phyloP scores from a whole-genome alignment of 2,329 filamentous ascomycete species.

The Fusarium caatingaense region DNA sequence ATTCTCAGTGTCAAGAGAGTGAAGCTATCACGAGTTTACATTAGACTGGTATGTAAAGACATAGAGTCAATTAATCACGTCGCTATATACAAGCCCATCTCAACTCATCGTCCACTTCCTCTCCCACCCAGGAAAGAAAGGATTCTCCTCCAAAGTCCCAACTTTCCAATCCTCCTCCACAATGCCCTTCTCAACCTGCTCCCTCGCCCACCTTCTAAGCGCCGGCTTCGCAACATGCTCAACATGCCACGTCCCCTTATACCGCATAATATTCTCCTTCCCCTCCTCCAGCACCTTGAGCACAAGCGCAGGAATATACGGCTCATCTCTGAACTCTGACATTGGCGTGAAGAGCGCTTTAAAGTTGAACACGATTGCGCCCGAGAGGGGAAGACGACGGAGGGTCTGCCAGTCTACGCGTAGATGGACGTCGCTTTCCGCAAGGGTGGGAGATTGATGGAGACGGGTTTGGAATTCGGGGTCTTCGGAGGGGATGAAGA shows the following conservation, averaged over 20 bases:
- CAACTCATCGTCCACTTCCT: slow-evolving; percentile 40
- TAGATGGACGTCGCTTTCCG: slow-evolving; percentile 70
- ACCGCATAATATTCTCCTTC: slow-evolving; percentile 77
- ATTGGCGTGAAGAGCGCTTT: slow-evolving; percentile 86
- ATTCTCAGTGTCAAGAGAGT: too few species aligned
- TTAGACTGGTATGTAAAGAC: too few species aligned
- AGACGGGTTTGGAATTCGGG: slow-evolving; percentile 69
- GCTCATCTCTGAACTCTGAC: slow-evolving; percentile 75
- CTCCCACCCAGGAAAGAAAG: slow-evolving; percentile 80
- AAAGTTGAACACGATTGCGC: slow-evolving; percentile 85
- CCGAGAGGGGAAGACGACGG: slow-evolving; percentile 80
- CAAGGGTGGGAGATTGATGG: neutral
- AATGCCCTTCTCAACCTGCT: slow-evolving; percentile 73
- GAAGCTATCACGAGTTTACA: too few species aligned
- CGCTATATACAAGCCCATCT: neutral
- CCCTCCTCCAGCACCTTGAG: slow-evolving; percentile 70
- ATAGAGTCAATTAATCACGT: neutral
- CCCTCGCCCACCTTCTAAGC: slow-evolving; percentile 70
- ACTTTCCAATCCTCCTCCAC: slow-evolving; percentile 73
- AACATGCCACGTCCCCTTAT: slow-evolving; percentile 85
- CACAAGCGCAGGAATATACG: slow-evolving; percentile 76
- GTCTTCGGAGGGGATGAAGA: slow-evolving; percentile 79
- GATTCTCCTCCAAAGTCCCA: slow-evolving; percentile 77
- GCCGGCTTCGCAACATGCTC: slow-evolving; percentile 77
- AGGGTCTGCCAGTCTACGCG: slow-evolving; percentile 92